Evolutionary conservation across 345 rosid species (phyloP).

Genomic region (Brassica cretica): DNA sequence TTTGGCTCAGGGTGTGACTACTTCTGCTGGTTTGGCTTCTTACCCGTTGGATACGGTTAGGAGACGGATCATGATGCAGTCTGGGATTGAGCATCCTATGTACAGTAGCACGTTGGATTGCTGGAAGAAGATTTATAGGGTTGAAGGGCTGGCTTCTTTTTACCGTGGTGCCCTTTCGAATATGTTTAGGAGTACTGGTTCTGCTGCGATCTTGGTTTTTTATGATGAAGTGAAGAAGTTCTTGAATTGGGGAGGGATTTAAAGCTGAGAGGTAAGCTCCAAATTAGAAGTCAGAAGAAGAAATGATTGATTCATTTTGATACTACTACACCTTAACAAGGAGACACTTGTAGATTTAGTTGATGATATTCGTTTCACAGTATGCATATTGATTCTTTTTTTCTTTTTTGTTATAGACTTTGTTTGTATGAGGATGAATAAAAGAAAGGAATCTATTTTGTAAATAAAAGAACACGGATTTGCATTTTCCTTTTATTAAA

Average conservation of each 20-base stretch:
- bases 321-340: conserved; percentile 26
- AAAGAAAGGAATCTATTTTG: conserved; percentile 20
- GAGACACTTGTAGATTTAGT: conserved; percentile 32
- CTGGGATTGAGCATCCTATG: conserved; percentile 78
- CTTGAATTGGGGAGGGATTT: conserved; percentile 75
- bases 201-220: conserved; percentile 89
- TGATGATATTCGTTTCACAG: conserved; percentile 21
- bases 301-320: conserved; percentile 33
- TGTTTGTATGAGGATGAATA: conserved; percentile 22
- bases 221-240: conserved; percentile 86
- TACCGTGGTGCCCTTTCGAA: conserved; percentile 85
- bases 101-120: conserved; percentile 69
- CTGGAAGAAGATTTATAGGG: conserved; percentile 76
- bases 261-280: conserved; percentile 23
- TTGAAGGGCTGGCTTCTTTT: conserved; percentile 75
- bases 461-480: conserved; percentile 36
- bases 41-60: conserved; percentile 91
- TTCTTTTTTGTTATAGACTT: conserved; percentile 26
- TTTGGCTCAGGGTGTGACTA: conserved; percentile 86
- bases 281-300: conserved; percentile 18
- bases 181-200: conserved; percentile 87
- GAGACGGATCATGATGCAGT: conserved; percentile 96
- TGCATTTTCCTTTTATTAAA: not conserved
- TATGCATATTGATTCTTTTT: conserved; percentile 38
- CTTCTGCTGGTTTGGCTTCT: conserved; percentile 82